Conservation (phyloP, 2,329 filamentous ascomycete genomes). For the Pseudogymnoascus sp. region DNA sequence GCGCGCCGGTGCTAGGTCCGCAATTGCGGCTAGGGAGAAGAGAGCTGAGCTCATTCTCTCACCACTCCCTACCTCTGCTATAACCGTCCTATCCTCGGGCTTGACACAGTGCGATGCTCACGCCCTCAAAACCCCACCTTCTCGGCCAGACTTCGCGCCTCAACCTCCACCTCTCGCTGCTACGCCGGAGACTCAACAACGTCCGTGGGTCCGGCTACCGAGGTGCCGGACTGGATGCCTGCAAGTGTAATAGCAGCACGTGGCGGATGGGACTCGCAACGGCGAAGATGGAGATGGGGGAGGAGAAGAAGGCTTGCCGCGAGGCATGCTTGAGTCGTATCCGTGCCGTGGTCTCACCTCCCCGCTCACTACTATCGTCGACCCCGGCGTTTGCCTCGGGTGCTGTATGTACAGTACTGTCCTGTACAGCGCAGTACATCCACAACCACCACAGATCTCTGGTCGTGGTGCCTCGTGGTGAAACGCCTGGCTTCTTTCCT, state of each 20-base stretch:
- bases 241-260: not conserved
- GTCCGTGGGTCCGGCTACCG: not conserved
- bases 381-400: not conserved
- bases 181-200: not conserved
- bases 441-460: not conserved
- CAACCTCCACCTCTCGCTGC: not conserved
- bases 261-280: not conserved
- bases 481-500: not conserved
- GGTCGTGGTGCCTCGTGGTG: not conserved
- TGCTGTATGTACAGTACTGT: not conserved
- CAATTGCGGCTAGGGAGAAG: not conserved
- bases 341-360: not conserved
- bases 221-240: not conserved
- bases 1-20: not conserved
- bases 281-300: not conserved
- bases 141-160: not conserved
- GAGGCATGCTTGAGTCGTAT: not conserved
- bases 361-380: not conserved
- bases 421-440: not conserved
- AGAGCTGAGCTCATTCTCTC: not conserved
- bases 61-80: not conserved
- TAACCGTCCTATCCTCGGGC: not conserved
- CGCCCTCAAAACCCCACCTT: not conserved
- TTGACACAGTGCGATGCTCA: not conserved
- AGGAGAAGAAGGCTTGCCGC: not conserved